These are phyloP conservation scores for Nakazawaea pomicola DNA, from an alignment of 805 yeast species.

Conservation along the genomic window DNA sequence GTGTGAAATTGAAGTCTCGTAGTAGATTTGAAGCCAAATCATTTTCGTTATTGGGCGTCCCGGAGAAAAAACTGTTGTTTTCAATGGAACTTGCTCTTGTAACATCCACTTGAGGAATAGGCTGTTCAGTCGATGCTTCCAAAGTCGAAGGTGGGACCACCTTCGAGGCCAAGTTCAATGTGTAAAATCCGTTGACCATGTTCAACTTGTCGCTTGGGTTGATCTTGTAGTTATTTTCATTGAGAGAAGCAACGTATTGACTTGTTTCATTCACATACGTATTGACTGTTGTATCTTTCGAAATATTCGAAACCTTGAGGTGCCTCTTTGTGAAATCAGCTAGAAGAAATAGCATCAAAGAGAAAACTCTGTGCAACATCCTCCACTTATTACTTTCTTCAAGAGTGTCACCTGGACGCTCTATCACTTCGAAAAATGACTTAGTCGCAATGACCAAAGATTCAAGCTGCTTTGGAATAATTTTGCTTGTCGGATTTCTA, in stretches of 20 bases:
- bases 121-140: neutral
- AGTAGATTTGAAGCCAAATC: no score
- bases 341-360: neutral
- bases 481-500: neutral
- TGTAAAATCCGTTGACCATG: neutral
- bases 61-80: no score
- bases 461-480: neutral
- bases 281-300: neutral
- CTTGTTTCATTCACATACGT: neutral
- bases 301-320: neutral
- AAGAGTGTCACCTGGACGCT: no score
- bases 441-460: neutral
- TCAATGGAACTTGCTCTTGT: no score
- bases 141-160: neutral
- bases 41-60: no score
- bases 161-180: slow-evolving; percentile 2
- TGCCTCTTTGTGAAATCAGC: neutral
- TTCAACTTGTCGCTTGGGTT: no score
- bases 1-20: no score
- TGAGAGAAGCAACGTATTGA: no score
- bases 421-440: neutral
- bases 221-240: no score
- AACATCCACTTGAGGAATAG: no score
- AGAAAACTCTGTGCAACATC: neutral
- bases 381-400: neutral